phyloP scores from a whole-genome alignment of 805 yeast species.

The Isabelozyma heimii region DNA sequence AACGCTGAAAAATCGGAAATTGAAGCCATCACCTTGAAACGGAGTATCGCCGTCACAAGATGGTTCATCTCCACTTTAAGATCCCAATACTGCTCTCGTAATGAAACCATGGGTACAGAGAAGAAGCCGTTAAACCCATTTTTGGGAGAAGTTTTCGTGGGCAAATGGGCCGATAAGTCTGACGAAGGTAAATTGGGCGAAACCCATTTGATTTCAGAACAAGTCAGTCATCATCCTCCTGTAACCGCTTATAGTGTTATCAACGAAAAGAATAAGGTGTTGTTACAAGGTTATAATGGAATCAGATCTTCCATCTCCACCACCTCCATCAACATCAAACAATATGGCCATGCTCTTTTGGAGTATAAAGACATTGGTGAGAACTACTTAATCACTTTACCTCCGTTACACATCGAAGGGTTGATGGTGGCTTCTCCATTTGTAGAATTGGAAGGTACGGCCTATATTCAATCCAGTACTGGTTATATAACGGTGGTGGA shows the following conservation, averaged over 20 bases:
- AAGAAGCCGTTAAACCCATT: slow-evolving; percentile 97
- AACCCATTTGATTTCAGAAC: slow-evolving; percentile 79
- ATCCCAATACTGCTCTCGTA: slow-evolving; percentile 91
- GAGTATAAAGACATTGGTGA: slow-evolving; percentile 62
- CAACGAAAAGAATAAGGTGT: slow-evolving; percentile 67
- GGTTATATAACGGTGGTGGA: slow-evolving; percentile 76
- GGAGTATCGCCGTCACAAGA: slow-evolving; percentile 77
- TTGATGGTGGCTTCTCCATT: slow-evolving; percentile 87
- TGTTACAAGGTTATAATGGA: slow-evolving; percentile 85
- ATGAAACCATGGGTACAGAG: slow-evolving; percentile 89
- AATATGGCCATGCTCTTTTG: slow-evolving; percentile 85
- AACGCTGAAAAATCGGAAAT: slow-evolving; percentile 30
- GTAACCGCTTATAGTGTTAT: slow-evolving; percentile 86
- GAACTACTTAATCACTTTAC: slow-evolving; percentile 77
- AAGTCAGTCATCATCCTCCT: slow-evolving; percentile 97
- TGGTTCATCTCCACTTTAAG: slow-evolving; percentile 92
- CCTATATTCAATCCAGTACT: slow-evolving; percentile 77
- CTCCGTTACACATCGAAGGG: slow-evolving; percentile 94
- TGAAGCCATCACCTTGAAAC: slow-evolving; percentile 50
- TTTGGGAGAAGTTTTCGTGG: slow-evolving; percentile 90
- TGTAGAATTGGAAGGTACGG: slow-evolving; percentile 87
- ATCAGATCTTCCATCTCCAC: slow-evolving; percentile 81
- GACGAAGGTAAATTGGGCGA: slow-evolving; percentile 60
- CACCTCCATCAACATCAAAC: slow-evolving; percentile 80
- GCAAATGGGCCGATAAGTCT: slow-evolving; percentile 70